These are phyloP conservation scores for Scenedesmus sp. DNA, from an alignment of 163 green algal species.

Conservation along the genomic window DNA sequence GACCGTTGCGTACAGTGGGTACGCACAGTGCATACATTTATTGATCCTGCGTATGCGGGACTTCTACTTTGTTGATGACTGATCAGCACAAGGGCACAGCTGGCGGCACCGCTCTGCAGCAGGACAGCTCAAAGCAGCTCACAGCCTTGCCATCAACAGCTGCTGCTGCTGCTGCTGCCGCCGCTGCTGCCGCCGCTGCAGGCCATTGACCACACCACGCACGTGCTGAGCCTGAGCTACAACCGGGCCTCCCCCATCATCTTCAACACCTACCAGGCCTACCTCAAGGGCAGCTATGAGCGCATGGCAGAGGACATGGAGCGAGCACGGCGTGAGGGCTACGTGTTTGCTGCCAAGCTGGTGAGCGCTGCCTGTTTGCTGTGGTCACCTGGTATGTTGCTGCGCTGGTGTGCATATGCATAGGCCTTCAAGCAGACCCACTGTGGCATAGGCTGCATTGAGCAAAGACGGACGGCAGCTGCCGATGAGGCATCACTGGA, in stretches of 20 bases:
- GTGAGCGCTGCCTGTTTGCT: conserved; percentile 37
- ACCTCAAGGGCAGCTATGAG: conserved; percentile 78
- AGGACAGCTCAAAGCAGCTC: neutral
- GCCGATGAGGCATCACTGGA: neutral
- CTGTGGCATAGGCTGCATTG: neutral
- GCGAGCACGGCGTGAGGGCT: conserved; percentile 70
- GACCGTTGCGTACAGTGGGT: neutral
- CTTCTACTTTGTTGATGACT: neutral
- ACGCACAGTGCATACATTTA: neutral
- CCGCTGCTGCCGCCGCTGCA: conserved; percentile 42
- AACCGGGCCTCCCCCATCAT: conserved; percentile 80
- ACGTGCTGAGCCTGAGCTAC: conserved; percentile 81
- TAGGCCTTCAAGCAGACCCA: neutral
- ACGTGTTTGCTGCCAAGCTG: conserved; percentile 69
- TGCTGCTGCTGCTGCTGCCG: neutral
- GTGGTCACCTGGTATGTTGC: neutral
- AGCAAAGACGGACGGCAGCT: neutral
- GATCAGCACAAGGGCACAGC: neutral
- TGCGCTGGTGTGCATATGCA: neutral
- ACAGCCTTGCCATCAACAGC: neutral
- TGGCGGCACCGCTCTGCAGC: neutral
- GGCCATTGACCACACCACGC: conserved; percentile 88
- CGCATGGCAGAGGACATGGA: conserved; percentile 83
- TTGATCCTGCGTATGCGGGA: no score
- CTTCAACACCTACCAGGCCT: conserved; percentile 93